Base-by-base conservation (phyloP, 2,329 filamentous ascomycete genomes). In the Botrytis pseudocinerea region DNA sequence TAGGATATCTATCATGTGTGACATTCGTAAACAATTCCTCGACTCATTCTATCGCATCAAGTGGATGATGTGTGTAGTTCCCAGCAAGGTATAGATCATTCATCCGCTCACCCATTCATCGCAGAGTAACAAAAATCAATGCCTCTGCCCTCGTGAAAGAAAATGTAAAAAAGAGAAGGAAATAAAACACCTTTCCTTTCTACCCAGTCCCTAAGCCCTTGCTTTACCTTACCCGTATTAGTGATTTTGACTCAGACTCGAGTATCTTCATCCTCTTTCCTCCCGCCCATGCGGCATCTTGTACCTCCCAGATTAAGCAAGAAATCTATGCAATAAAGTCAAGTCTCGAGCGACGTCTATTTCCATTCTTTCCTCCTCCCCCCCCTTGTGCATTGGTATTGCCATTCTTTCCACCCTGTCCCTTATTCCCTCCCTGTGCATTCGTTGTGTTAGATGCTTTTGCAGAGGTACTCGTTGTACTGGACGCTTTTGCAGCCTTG, bases 261-360 rank as follows among this genome's bases (percentile, higher is more conserved):
- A 40, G 28, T 25, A 64, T 64, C 42, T 25, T 35, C 10, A 35
- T 10, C 61, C 61, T 12, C 25, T 32, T 63, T 20, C 6, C 16
- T 22, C 4, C 25, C 42, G 35, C 2, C n/a, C 42, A 48, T 48
- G 16, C 9, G 20, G 28, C 12, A 25, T 51, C 38, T 63, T 63
- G 35, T n/a, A 63, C 9, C 32, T 44, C 28, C 42, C 18, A 22
- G 6, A 65, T 25, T 18, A 12, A 12, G 28, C 9, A 44, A 35
- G 51, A 62, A n/a, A 38, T 70, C 28, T 71, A 71, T 35, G 28
- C 70, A 42, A 71, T 66, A 42, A 71, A 71, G 25, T 71, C 60
- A 28, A 42, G 35, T 38, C 61, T 68, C n/a, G 65, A 63, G 9
- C 42, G 46, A n/a, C 35, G 42, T 60, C 54, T 70, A 7, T 71